Evolutionary conservation across 176 grass and related monocot genomes (phyloP).

Genomic region (Avena insularis): DNA sequence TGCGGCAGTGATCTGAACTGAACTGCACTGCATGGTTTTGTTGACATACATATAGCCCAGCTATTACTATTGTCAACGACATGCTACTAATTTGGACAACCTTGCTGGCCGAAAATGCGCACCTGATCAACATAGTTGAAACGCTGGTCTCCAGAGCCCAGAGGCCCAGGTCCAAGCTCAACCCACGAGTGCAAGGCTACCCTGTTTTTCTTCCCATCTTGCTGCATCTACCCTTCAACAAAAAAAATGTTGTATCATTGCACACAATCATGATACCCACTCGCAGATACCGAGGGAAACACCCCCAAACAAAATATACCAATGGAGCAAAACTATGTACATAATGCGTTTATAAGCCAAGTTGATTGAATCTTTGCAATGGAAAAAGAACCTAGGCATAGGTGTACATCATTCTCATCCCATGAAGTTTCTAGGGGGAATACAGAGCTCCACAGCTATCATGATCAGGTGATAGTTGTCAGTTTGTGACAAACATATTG

Average conservation of each 20-base stretch:
- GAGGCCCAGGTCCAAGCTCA: background rate
- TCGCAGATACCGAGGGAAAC: background rate
- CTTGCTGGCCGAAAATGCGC: background rate
- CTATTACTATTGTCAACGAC: constrained; percentile 10
- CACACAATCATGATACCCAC: background rate
- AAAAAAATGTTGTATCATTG: background rate
- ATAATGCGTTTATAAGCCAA: background rate
- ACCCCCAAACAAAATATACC: too few species aligned
- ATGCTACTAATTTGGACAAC: background rate
- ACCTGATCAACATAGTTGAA: background rate
- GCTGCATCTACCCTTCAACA: too few species aligned
- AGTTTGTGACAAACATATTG: background rate
- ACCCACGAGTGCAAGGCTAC: background rate
- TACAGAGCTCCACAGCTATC: background rate
- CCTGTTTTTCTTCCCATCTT: background rate
- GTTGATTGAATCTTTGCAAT: background rate
- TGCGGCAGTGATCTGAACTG: background rate
- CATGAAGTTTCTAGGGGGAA: background rate
- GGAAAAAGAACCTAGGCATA: background rate
- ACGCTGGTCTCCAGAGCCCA: background rate
- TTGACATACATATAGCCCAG: background rate
- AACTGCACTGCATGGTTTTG: background rate
- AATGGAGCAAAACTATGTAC: background rate
- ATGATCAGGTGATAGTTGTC: background rate
- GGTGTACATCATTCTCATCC: background rate